Evolutionary conservation across 441 rosid genomes (phyloP).

Genomic region (Corymbia citriodora): DNA sequence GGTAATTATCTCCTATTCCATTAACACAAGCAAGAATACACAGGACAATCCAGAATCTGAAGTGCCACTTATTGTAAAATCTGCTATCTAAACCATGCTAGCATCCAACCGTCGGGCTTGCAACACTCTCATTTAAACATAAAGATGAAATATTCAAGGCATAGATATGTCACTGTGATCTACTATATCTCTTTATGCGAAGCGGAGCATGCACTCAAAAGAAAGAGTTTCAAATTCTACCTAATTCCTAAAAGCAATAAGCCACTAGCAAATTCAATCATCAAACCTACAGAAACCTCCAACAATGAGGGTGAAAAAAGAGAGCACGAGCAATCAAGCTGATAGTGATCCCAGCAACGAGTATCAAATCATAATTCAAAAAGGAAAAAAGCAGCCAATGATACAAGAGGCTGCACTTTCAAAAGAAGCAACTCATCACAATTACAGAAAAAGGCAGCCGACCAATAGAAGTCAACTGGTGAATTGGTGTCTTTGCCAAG

Average conservation of each 20-base stretch:
- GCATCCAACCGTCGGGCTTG: neutral
- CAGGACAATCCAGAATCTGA: neutral
- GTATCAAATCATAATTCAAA: neutral
- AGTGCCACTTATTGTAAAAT: neutral
- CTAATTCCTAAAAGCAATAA: too few relatives aligned
- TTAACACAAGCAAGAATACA: neutral
- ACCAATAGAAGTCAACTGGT: neutral
- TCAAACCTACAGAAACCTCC: neutral
- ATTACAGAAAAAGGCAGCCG: neutral
- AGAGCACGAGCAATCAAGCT: neutral
- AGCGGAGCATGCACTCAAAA: neutral
- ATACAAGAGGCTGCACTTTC: conserved; percentile 77
- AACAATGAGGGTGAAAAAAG: neutral
- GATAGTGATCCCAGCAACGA: neutral
- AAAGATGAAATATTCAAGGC: neutral
- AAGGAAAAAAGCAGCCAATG: neutral
- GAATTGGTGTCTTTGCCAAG: neutral
- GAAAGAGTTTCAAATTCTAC: too few relatives aligned
- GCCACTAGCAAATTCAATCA: neutral
- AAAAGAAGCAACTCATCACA: too few relatives aligned
- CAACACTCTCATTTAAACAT: neutral
- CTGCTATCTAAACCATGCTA: neutral
- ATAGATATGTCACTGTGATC: neutral
- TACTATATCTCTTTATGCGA: neutral
- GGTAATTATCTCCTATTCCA: neutral